Evolutionary conservation across 495 filamentous ascomycete genomes (phyloP).

Genomic region (Aspergillus sclerotiicarbonarius): DNA sequence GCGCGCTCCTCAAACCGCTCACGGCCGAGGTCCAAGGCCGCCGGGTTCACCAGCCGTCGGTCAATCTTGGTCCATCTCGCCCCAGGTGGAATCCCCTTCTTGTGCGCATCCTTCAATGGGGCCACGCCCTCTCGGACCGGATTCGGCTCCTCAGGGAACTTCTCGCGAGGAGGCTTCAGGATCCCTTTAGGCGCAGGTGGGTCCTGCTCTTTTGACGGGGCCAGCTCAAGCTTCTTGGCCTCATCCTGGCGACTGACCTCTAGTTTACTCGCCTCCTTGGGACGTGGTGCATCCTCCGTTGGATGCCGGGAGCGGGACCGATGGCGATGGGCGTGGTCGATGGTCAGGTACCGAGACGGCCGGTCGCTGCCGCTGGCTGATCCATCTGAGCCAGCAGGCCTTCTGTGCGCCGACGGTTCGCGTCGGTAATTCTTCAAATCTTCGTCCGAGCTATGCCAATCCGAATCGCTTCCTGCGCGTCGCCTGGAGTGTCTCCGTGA

Average conservation of each 20-base stretch:
- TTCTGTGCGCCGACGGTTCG: conserved; percentile 29
- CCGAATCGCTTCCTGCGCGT: conserved; percentile 29
- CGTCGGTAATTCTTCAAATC: conserved; percentile 37
- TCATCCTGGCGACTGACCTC: conserved; percentile 19
- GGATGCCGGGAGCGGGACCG: conserved; percentile 30
- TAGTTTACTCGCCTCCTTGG: conserved; percentile 7
- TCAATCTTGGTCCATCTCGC: conserved; percentile 90
- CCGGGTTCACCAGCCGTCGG: conserved; percentile 77
- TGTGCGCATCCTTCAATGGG: conserved; percentile 74
- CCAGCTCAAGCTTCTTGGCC: conserved; percentile 28
- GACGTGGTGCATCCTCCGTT: conserved; percentile 11
- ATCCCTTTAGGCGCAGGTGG: conserved; percentile 59
- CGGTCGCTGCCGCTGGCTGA: conserved; percentile 16
- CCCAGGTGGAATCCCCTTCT: conserved; percentile 70
- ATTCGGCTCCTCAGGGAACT: conserved; percentile 76
- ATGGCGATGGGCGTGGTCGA: conserved; percentile 14
- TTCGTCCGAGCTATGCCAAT: conserved; percentile 36
- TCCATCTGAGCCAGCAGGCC: conserved; percentile 15
- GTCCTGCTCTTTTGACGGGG: conserved; percentile 35
- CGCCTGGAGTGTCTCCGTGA: conserved; percentile 33
- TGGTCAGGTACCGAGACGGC: conserved; percentile 10
- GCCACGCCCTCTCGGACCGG: conserved; percentile 85
- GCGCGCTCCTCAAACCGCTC: conserved; percentile 79
- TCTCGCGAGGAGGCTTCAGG: conserved; percentile 66
- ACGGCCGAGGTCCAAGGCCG: conserved; percentile 69